These are phyloP conservation scores for Ramichloridium luteum DNA, from an alignment of 2,329 filamentous ascomycete species.

Conservation along the genomic window DNA sequence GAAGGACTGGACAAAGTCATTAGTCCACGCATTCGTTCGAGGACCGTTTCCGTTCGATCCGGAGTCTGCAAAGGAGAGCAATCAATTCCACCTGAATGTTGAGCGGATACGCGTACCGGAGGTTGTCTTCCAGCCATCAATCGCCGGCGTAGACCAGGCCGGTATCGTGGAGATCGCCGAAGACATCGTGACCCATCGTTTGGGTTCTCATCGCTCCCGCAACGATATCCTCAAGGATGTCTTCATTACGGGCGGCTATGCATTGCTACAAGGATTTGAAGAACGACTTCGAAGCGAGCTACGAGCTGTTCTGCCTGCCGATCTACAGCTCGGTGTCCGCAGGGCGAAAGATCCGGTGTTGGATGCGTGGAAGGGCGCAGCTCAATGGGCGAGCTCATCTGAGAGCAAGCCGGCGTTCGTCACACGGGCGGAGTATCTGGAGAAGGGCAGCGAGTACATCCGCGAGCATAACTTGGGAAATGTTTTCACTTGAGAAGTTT, in stretches of 20 bases:
- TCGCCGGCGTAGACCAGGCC: conserved; percentile 93
- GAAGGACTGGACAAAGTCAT: conserved; percentile 84
- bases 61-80: conserved; percentile 64
- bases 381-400: conserved; percentile 59
- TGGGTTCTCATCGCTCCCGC: conserved; percentile 44
- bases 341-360: conserved; percentile 63
- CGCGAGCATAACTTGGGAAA: conserved; percentile 47
- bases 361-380: conserved; percentile 90
- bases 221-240: conserved; percentile 69
- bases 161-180: conserved; percentile 85
- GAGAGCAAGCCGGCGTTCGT: conserved; percentile 53
- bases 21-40: conserved; percentile 80
- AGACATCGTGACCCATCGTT: conserved; percentile 75
- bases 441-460: conserved; percentile 89
- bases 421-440: conserved; percentile 69
- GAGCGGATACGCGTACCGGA: conserved; percentile 99
- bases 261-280: conserved; percentile 75
- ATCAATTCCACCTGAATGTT: conserved; percentile 93
- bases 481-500: conserved; percentile 18
- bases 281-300: conserved; percentile 65
- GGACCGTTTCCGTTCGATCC: conserved; percentile 78
- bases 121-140: conserved; percentile 96
- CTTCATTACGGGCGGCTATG: conserved; percentile 90
- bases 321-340: conserved; percentile 55
- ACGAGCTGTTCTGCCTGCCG: conserved; percentile 57